Base-by-base conservation (phyloP, 208 protist species). In the Acanthamoeba polyphaga region DNA sequence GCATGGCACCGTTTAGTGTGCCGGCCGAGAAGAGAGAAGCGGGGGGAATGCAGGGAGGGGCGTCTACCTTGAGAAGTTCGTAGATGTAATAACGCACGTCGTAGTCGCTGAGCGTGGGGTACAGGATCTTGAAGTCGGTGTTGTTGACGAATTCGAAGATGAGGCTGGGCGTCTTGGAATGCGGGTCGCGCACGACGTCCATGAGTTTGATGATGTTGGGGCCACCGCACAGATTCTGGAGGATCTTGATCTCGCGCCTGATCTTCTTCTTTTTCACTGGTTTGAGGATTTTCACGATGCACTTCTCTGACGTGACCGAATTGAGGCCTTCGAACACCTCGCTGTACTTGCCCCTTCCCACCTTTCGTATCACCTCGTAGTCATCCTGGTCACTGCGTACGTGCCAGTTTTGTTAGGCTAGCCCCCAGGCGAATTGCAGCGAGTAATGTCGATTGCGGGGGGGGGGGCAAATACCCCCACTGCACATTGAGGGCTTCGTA, bases 71-170 rank as follows among this genome's bases (percentile, higher is more conserved):
- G 49, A 99, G 95, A n/a, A 99, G 97, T 97, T 99, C 98, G 96
- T 99, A 99, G 1, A 99, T 97, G 97, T 99, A 99, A 96, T 98
- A 99, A 68, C 99, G 98, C 92, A 99, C 98, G 93, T 99, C 99
- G 72, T 99, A 98, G 96, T 99, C 99, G 12, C 96, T 99, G 15
- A 99, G 98, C 17, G 97, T 98, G n/a, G 98, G 98, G 96, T 99
- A 99, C 19, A 99, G 97, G 17, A 96, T 97, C 93, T 99, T 98
- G 95, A 99, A 98, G 95, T 99, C 99, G 1, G 98, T 98, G 96
- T 99, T 99, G 96, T 99, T 98, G 93, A 99, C 98, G 97, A 99
- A 98, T 98, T 99, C 99, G 62, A 99, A 99, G 32, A 99, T 99
- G 24, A 99, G 97, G 24, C 98, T 98, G 17, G 99, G 99, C 53